phyloP scores from a whole-genome alignment of 495 filamentous ascomycete genomes.

The Podospora appendiculata region DNA sequence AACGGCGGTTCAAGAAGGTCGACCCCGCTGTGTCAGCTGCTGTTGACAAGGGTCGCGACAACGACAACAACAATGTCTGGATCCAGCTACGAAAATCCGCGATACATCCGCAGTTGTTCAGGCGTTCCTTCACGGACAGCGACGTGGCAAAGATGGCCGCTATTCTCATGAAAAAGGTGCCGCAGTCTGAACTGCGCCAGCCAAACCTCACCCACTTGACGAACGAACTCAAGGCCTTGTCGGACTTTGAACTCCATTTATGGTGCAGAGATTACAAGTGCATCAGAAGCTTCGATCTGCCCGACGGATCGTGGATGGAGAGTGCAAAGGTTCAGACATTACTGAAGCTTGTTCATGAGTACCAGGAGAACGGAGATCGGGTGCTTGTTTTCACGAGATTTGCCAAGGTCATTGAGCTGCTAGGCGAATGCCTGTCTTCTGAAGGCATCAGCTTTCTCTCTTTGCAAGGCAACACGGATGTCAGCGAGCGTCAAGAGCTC shows the following conservation, averaged over 20 bases:
- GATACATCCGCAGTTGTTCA: constrained; percentile 84
- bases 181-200: constrained; percentile 34
- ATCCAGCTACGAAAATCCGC: constrained; percentile 90
- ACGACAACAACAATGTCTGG: constrained; percentile 62
- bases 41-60: constrained; percentile 25
- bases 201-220: constrained; percentile 57
- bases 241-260: constrained; percentile 76
- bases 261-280: constrained; percentile 69
- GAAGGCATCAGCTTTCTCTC: constrained; percentile 67
- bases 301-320: constrained; percentile 78
- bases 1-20: constrained; percentile 27
- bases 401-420: constrained; percentile 81
- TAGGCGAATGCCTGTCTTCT: constrained; percentile 72
- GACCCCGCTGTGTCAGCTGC: constrained; percentile 39
- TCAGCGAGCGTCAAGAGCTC: constrained; percentile 72
- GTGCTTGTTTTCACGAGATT: constrained; percentile 89
- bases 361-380: constrained; percentile 76
- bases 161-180: constrained; percentile 53
- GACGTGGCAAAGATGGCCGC: constrained; percentile 71
- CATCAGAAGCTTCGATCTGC: constrained; percentile 62
- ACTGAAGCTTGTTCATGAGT: constrained; percentile 59
- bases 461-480: constrained; percentile 77
- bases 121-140: constrained; percentile 66
- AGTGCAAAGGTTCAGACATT: constrained; percentile 83
- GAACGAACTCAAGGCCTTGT: constrained; percentile 62